Evolutionary conservation across 192 early-diverging fungal genomes (phyloP), one percentile per base, ranked within the genome.

Genomic region (Podila epicladia): DNA sequence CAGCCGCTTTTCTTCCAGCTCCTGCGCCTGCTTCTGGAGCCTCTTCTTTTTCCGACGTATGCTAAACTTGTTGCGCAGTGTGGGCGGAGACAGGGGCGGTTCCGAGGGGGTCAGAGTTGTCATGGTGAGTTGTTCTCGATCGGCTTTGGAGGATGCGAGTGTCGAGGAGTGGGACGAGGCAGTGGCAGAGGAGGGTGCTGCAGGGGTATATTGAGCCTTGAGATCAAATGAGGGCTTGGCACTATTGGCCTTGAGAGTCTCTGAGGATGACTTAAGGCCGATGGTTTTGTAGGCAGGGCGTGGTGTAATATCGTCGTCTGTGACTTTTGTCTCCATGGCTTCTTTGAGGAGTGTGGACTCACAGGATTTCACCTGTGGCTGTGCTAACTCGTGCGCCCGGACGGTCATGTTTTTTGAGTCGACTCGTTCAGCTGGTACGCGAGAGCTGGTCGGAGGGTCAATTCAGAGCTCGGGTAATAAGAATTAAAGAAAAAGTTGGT

Each of bases 11-110:
- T 73, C 71, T 41, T 80, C 71, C 24, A 53, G 70, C 15, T 71
- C 65, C 28, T 80, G 61, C 7, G 53, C 67, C 61, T 73, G 49
- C 5, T 62, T 64, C 58, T 73, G 58, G 19, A 73, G 62, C 5
- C 65, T 45, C 62, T 69, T 67, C 37, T 80, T 68, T 31, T 80
- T 80, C 24, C 57, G 68, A 51, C 75, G 9, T 3, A 72, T 28
- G n/a, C 64, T n/a, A 22, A 79, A 68, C 57, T 37, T 63, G 20
- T 55, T 12, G n/a, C 53, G 53, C 9, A 55, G 12, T 45, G 35
- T 80, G 60, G 50, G 22, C 11, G 73, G 45, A 3, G 48, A 0
- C 19, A 33, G 55, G 26, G 65, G 2, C 9, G 64, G 12, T 15
- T 32, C 24, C 55, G 1, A 4, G 20, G 5, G 17, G 11, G 61